Base-by-base conservation (phyloP, 306 rosid species). In the Vicia villosa region DNA sequence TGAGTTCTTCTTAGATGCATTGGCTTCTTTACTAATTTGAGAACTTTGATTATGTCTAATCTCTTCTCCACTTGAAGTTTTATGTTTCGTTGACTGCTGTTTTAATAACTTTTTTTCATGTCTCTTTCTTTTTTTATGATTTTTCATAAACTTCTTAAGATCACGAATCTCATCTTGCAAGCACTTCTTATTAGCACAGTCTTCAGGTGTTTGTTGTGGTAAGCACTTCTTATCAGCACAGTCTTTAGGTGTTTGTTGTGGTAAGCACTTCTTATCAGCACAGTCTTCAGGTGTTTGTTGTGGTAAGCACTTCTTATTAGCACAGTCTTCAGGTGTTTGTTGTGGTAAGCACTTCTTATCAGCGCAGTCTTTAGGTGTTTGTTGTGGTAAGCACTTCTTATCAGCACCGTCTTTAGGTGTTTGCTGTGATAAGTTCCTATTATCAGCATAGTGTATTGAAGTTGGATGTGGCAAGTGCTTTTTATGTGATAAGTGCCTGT, bases 151-250 rank as follows among this genome's bases (percentile, higher is more conserved):
- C 55, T 50, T 3, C 20, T 0, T 4, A 69, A 63, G 30, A 1
- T 42, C 51, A 62, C 80, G 69, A 41, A 69, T 62, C 19, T 69
- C 21, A 76, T 75, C 69, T 36, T n/a, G 51, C 14, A 45, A 3
- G 14, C n/a, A n/a, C n/a, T n/a, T n/a, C n/a, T n/a, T n/a, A 1
- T 22, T 22, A 3, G 1, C 2, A 22, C 2, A 1, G 2, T 1
- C 2, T 22, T n/a, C n/a, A n/a, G 24, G 24, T 22, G 1, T 22
- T 22, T 22, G 37, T 0, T 2, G 21, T 5, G 52, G 52, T 46
- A 46, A 46, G 52, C 10, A 15, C 52, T 15, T 5, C 19, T 45
- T 15, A 15, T 46, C 21, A 46, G 20, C 52, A 46, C 0, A 15
- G 52, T 46, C 21, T n/a, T n/a, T 19, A 5, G 51, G 51, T n/a